These are phyloP conservation scores for Lentinula raphanica DNA, from an alignment of 768 basidiomycete genomes.

Conservation along the genomic window DNA sequence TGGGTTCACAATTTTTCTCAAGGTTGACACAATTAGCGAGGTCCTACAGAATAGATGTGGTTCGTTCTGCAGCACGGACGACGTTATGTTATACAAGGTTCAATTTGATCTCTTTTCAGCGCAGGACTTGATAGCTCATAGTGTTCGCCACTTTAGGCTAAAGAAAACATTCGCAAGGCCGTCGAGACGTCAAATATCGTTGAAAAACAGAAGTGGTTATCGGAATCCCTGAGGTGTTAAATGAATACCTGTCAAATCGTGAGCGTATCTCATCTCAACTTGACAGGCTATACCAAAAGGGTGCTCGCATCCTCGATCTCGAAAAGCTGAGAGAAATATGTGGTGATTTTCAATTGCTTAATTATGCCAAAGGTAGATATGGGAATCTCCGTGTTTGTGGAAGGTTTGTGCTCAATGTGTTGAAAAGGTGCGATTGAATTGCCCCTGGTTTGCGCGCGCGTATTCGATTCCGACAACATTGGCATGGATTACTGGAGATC, in stretches of 20 bases:
- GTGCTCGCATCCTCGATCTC: conserved; percentile 77
- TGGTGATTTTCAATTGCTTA: conserved; percentile 82
- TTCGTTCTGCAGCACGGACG: conserved; percentile 96
- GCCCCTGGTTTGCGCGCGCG: conserved; percentile 76
- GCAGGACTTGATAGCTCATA: background rate
- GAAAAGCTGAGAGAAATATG: conserved; percentile 82
- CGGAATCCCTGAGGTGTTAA: conserved; percentile 84
- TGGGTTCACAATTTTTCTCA: conserved; percentile 10
- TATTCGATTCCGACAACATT: conserved; percentile 69
- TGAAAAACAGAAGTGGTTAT: conserved; percentile 75
- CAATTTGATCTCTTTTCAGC: conserved; percentile 9
- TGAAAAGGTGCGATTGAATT: conserved; percentile 76
- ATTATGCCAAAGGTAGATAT: conserved; percentile 71
- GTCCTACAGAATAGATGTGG: conserved; percentile 92
- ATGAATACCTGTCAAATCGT: background rate
- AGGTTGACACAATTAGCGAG: conserved; percentile 97
- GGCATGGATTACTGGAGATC: conserved; percentile 76
- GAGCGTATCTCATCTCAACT: background rate
- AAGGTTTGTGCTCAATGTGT: background rate
- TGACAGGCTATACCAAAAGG: conserved; percentile 79
- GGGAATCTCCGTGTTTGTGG: background rate
- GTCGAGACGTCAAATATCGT: conserved; percentile 68
- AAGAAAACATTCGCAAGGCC: conserved; percentile 89
- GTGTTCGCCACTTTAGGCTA: conserved; percentile 50
- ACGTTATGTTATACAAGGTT: conserved; percentile 96